Evolutionary conservation across 768 basidiomycete genomes (phyloP).

Genomic region (Tulasnella sp.): DNA sequence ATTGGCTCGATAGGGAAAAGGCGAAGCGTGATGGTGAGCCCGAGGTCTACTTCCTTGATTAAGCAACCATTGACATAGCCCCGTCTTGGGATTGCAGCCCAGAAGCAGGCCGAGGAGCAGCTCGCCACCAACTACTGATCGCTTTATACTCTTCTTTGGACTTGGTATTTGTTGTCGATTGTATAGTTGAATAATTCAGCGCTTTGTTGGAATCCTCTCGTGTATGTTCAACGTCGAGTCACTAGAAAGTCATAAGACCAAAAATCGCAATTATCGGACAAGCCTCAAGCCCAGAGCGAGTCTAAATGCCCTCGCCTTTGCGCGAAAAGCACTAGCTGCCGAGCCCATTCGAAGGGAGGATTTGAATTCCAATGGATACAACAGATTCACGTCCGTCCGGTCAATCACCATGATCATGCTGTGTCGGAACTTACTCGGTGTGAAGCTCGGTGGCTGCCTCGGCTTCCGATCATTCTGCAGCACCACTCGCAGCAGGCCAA

Average conservation of each 20-base stretch:
- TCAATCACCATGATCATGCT: neutral
- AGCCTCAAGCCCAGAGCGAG: neutral
- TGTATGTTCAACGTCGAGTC: neutral
- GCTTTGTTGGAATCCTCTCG: neutral
- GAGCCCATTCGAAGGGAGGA: neutral
- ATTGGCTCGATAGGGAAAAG: constrained; percentile 26
- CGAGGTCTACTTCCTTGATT: neutral
- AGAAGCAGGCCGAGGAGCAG: neutral
- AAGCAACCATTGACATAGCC: neutral
- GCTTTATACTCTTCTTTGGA: neutral
- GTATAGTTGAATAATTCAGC: neutral
- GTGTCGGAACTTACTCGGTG: neutral
- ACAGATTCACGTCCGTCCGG: neutral
- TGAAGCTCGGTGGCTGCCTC: neutral
- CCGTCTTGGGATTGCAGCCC: neutral
- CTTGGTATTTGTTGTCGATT: neutral
- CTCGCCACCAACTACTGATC: neutral
- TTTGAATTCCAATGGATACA: neutral
- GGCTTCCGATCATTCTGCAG: neutral
- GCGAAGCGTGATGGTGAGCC: constrained; percentile 26
- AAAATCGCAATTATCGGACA: too few relatives aligned
- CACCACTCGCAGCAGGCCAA: neutral
- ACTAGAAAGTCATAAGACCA: neutral
- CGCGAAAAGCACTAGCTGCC: too few relatives aligned
- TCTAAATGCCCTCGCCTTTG: too few relatives aligned